Base-by-base conservation (phyloP, 352 stramenopile species). In the Globisporangium nunn region DNA sequence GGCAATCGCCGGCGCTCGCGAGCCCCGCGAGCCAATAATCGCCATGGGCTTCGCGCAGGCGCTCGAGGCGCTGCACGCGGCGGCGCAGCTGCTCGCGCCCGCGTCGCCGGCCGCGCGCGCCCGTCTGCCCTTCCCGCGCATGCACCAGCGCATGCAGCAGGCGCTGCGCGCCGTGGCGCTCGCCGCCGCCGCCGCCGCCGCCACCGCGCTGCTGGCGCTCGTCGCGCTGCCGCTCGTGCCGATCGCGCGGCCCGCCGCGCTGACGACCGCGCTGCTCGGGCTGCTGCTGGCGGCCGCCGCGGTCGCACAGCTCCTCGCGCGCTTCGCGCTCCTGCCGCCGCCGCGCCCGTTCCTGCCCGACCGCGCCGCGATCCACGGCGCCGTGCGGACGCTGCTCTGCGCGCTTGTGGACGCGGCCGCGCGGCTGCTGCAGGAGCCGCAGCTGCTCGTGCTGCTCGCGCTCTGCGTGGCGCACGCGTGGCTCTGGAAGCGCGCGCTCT, bases 61-160 rank as follows among this genome's bases (percentile, higher is more conserved):
- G 46, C 62, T 84, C 7, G 73, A 80, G 66, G 58, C 78, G 60
- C 64, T 82, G 17, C 63, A 77, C 47, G 75, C 75, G 60, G 53
- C 78, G 43, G 49, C 71, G 59, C 66, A 64, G 47, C 37, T 43
- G 37, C 37, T 43, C 11, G 10, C 10, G 37, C 37, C 37, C 23
- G 23, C 23, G 23, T 23, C 23, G 0, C 23, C 23, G 23, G 23
- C 23, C 23, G 23, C 23, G 23, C 23, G 23, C 23, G 23, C 23
- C 23, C 23, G 23, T 23, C 23, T 63, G 2, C 73, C 67, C 6
- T 74, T 71, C 49, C 71, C 71, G 23, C 68, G 80, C 30, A 50
- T 86, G 10, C 75, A 86, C 60, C 75, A 80, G 63, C 71, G 74
- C 7, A 58, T 86, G 50, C 73, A 81, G 58, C 75, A 82, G 45